phyloP scores from a whole-genome alignment of 1,284 basidiomycete species.

The Agaricales sp. region DNA sequence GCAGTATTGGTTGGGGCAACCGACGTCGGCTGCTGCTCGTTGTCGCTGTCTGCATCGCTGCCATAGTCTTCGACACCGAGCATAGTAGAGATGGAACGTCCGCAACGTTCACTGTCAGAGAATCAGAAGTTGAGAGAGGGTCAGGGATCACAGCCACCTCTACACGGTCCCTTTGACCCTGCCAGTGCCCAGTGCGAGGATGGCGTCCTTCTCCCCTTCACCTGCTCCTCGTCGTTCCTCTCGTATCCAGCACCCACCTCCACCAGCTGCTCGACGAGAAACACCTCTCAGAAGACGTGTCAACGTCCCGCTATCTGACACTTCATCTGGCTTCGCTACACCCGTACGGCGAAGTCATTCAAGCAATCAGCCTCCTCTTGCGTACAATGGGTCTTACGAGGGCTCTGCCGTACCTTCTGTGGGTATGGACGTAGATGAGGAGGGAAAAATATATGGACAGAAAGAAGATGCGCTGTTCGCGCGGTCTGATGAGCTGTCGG shows the following conservation, averaged over 20 bases:
- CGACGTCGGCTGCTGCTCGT: slow-evolving; percentile 22
- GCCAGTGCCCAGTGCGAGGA: slow-evolving; percentile 15
- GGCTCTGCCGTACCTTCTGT: slow-evolving; percentile 20
- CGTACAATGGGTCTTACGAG: slow-evolving; percentile 59
- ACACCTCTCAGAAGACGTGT: not conserved
- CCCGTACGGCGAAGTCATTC: slow-evolving; percentile 20
- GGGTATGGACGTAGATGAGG: slow-evolving; percentile 13
- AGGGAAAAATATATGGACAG: slow-evolving; percentile 23
- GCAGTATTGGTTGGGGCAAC: slow-evolving; percentile 15
- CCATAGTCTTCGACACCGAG: slow-evolving; percentile 67
- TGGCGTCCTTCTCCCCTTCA: slow-evolving; percentile 41
- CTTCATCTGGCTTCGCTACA: slow-evolving; percentile 23
- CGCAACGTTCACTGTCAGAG: no score
- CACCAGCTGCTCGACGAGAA: slow-evolving; percentile 25
- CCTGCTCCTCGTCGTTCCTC: slow-evolving; percentile 37
- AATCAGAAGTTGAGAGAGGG: no score
- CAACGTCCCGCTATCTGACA: slow-evolving; percentile 18
- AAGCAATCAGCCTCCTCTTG: slow-evolving; percentile 23
- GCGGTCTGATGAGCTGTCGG: slow-evolving; percentile 60
- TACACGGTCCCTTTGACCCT: not conserved
- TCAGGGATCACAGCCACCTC: not conserved
- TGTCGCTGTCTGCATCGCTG: slow-evolving; percentile 50
- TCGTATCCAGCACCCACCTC: slow-evolving; percentile 28
- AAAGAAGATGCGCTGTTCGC: slow-evolving; percentile 48
- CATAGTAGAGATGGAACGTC: slow-evolving; percentile 29